phyloP scores from a whole-genome alignment of 2,329 filamentous ascomycete species.

The Aspergillus sp. region DNA sequence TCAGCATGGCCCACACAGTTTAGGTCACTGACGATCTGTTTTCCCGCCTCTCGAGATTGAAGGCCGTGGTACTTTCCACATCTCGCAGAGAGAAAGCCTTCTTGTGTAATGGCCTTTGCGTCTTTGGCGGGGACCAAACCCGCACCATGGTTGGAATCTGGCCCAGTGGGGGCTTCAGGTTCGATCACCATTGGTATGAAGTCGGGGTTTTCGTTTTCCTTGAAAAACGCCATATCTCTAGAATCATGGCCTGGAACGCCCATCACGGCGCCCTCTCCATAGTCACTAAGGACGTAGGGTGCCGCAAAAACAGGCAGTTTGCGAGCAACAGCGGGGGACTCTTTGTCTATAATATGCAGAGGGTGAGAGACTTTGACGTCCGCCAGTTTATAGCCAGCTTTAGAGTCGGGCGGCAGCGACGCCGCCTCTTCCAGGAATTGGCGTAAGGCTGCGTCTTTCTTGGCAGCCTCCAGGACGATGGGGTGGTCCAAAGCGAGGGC shows the following conservation, averaged over 20 bases:
- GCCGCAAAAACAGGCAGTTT: slow-evolving; percentile 74
- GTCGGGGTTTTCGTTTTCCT: slow-evolving; percentile 60
- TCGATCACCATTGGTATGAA: slow-evolving; percentile 63
- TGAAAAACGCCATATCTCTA: slow-evolving; percentile 78
- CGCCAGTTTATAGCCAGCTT: slow-evolving; percentile 65
- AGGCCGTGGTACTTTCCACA: slow-evolving; percentile 65
- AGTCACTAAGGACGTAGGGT: slow-evolving; percentile 80
- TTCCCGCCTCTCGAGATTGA: slow-evolving; percentile 60
- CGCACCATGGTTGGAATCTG: slow-evolving; percentile 7
- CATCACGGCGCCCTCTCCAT: slow-evolving; percentile 87
- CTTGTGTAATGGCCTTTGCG: slow-evolving; percentile 56
- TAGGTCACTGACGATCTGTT: slow-evolving; percentile 56
- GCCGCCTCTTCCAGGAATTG: slow-evolving; percentile 61
- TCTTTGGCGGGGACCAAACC: slow-evolving; percentile 37
- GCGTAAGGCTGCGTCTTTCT: slow-evolving; percentile 59
- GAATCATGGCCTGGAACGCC: slow-evolving; percentile 83
- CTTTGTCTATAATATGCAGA: slow-evolving; percentile 55
- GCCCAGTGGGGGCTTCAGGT: slow-evolving; percentile 35
- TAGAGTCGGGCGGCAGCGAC: slow-evolving; percentile 55
- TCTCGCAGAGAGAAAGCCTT: slow-evolving; percentile 65
- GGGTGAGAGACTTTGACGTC: slow-evolving; percentile 64
- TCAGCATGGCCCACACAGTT: slow-evolving; percentile 56
- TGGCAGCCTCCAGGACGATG: slow-evolving; percentile 61
- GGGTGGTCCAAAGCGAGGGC: slow-evolving; percentile 73
- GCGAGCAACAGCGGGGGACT: slow-evolving; percentile 33